Evolutionary conservation across 805 yeast species (phyloP).

Genomic region (Lipomyces kockii): DNA sequence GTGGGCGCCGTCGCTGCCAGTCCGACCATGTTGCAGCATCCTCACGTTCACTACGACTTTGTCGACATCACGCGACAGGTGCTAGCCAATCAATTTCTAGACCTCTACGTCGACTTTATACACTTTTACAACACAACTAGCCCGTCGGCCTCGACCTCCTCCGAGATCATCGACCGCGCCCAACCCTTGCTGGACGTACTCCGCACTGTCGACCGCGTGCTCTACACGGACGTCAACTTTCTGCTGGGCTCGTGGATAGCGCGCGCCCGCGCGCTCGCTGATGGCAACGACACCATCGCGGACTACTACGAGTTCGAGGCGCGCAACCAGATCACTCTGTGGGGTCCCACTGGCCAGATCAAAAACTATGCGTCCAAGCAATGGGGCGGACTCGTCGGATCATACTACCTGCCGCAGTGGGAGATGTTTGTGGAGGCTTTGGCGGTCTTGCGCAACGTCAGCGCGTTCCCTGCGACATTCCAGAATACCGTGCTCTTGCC

Average conservation of each 20-base stretch:
- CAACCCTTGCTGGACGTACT: neutral
- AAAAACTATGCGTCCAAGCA: neutral
- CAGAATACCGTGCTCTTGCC: neutral
- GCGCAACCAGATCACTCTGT: neutral
- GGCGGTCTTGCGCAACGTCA: neutral
- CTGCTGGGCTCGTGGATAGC: neutral
- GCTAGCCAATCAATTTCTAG: neutral
- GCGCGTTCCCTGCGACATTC: slow-evolving; percentile 1
- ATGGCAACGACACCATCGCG: neutral
- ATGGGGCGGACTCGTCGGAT: slow-evolving; percentile 1
- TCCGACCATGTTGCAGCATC: neutral
- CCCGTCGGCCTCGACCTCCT: neutral
- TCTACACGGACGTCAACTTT: neutral
- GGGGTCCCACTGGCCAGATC: slow-evolving; percentile 3
- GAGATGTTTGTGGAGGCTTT: neutral
- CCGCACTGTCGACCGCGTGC: neutral
- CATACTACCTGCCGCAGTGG: neutral
- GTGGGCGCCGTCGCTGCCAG: neutral
- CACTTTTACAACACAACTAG: neutral
- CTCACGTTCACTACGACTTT: neutral
- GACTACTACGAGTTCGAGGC: slow-evolving; percentile 1
- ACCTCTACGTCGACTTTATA: neutral
- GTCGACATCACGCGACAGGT: neutral
- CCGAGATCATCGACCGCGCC: neutral
- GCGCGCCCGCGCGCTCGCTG: neutral